Base-by-base conservation (phyloP, 352 stramenopile species). In the Blastocystis sp. region DNA sequence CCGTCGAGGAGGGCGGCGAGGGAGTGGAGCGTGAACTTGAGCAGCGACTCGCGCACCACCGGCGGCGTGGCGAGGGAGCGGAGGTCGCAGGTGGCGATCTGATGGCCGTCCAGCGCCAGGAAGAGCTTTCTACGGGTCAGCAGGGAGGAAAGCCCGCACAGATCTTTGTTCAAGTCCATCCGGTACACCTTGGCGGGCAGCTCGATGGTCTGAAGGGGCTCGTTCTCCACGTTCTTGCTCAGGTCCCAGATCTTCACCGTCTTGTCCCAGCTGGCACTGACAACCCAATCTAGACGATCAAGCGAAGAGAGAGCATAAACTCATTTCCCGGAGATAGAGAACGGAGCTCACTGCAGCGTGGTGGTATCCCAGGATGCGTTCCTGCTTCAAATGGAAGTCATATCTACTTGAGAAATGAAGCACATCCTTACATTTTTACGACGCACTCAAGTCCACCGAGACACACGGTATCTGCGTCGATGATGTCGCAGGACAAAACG, bases 1-100 rank as follows among this genome's bases (percentile, higher is more conserved):
- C 87, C 76, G 90, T 93, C 89, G 0, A 91, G 90, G 89, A 94
- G 92, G 76, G 91, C 92, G 59, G 79, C 89, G 40, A 94, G 89
- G 89, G 94, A 98, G 24, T 95, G 93, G 38, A 94, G 95, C 91
- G 98, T 95, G 89, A 94, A 95, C 91, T 96, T 95, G 88, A 95
- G 91, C 79, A 92, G 93, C 79, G 91, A 96, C 71, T 95, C 92
- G 28, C 92, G 91, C 66, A 90, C 78, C 68, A 94, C 87, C 40
- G 95, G 64, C 21, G 93, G 93, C 45, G 91, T 87, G 6, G 82
- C 87, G 10, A 94, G 92, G 87, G 94, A 93, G 45, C 93, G 90
- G 69, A 97, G 87, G 87, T 97, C 94, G 82, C 95, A 96, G 10
- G 93, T 94, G 90, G 80, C 89, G 91, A 91, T 90, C 70, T 93